Conservation (phyloP, 345 rosid species). For the Arabis alpina region DNA sequence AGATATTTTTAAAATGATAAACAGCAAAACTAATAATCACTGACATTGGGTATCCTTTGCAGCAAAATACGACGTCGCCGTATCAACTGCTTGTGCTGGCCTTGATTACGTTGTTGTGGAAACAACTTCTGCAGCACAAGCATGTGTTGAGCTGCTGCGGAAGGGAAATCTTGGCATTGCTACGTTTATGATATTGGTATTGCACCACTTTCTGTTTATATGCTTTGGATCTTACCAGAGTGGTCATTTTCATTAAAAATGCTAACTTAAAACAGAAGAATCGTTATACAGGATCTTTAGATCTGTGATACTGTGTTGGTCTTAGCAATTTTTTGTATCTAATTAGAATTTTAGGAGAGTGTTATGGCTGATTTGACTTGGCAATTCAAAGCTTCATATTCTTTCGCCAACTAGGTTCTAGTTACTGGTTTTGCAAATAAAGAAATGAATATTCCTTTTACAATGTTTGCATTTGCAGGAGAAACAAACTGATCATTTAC, state of each 20-base stretch:
- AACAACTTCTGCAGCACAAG: constrained; percentile 91
- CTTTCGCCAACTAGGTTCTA: neutral
- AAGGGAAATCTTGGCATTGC: constrained; percentile 91
- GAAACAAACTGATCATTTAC: constrained; percentile 69
- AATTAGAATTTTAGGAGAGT: constrained; percentile 9
- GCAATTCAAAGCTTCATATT: constrained; percentile 5
- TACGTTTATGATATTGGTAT: constrained; percentile 97
- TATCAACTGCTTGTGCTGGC: constrained; percentile 94
- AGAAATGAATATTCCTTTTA: constrained; percentile 19
- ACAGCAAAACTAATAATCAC: constrained; percentile 3
- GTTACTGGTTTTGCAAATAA: constrained; percentile 20
- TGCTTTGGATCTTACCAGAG: constrained; percentile 22
- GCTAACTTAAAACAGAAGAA: constrained; percentile 18
- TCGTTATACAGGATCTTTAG: constrained; percentile 7
- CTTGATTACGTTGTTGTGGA: constrained; percentile 96
- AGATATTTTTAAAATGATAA: neutral
- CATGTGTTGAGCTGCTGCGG: constrained; percentile 90
- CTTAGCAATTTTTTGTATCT: constrained; percentile 5
- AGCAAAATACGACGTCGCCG: constrained; percentile 95
- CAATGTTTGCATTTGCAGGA: constrained; percentile 60
- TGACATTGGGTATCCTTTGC: constrained; percentile 44
- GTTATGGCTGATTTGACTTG: constrained; percentile 12
- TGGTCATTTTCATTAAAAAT: constrained; percentile 5
- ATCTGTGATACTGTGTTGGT: constrained; percentile 10
- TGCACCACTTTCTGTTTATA: constrained; percentile 16